These are phyloP conservation scores for Corylus avellana DNA, from an alignment of 306 rosid species.

Conservation along the genomic window DNA sequence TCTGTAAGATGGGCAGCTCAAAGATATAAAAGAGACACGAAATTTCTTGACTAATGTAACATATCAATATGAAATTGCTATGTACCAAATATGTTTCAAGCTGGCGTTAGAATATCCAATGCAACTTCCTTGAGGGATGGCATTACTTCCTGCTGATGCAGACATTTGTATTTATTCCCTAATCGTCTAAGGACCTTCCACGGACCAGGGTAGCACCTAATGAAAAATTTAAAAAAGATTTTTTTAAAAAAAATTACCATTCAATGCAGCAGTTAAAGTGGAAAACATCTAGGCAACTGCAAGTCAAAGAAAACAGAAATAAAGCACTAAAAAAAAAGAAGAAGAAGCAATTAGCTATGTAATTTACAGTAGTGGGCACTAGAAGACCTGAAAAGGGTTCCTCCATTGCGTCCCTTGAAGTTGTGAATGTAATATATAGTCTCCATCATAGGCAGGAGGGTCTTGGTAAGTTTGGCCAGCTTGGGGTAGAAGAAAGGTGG, in stretches of 20 bases:
- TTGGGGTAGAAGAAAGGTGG: slow-evolving; percentile 91
- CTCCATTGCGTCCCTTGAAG: slow-evolving; percentile 83
- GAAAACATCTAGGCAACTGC: slow-evolving; percentile 6
- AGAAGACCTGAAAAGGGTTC: slow-evolving; percentile 81
- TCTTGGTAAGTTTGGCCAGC: slow-evolving; percentile 74
- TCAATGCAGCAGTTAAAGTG: slow-evolving; percentile 11
- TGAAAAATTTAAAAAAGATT: not conserved
- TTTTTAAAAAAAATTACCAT: not conserved
- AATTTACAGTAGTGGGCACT: slow-evolving; percentile 13
- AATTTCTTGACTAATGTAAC: not conserved
- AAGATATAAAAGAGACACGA: not conserved
- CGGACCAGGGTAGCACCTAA: slow-evolving; percentile 86
- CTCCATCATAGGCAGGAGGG: slow-evolving; percentile 78
- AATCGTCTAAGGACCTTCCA: slow-evolving; percentile 82
- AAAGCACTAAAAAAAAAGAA: not conserved
- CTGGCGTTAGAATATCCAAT: slow-evolving; percentile 78
- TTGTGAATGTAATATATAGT: slow-evolving; percentile 90
- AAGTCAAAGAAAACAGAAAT: not conserved
- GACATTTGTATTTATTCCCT: slow-evolving; percentile 49
- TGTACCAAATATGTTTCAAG: slow-evolving; percentile 37
- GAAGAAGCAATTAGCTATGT: not conserved
- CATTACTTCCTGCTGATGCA: slow-evolving; percentile 78
- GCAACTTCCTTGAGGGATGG: slow-evolving; percentile 97
- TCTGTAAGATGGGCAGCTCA: no score
- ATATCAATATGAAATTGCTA: slow-evolving; percentile 19